Evolutionary conservation across 768 basidiomycete species (phyloP).

Genomic region (Trametes sanguinea): DNA sequence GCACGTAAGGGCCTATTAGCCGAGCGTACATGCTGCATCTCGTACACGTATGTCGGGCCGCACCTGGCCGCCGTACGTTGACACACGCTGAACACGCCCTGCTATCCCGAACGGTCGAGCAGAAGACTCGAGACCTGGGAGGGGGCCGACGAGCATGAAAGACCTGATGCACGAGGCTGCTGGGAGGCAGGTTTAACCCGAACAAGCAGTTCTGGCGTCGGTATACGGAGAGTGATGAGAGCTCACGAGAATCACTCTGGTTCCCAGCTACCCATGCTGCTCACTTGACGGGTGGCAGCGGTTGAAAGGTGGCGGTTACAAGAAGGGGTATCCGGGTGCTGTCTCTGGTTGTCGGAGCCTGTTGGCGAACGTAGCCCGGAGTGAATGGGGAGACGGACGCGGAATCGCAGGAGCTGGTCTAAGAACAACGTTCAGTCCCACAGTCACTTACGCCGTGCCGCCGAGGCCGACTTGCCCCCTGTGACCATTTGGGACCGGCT

Average conservation of each 20-base stretch:
- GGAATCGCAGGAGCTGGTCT: not conserved
- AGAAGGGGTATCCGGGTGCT: slow-evolving; percentile 8
- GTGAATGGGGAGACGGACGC: not conserved
- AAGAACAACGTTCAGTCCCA: not conserved
- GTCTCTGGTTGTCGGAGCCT: not conserved
- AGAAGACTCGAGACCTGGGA: not conserved
- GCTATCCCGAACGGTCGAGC: not conserved
- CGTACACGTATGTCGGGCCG: not conserved
- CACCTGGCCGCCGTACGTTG: not conserved
- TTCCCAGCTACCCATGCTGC: not conserved
- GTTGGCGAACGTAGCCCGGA: not conserved
- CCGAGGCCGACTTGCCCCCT: slow-evolving; percentile 8
- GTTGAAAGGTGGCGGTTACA: slow-evolving; percentile 11
- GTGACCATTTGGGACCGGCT: slow-evolving; percentile 7
- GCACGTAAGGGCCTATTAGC: not conserved
- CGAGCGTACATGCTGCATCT: not conserved
- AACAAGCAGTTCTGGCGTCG: slow-evolving; percentile 12
- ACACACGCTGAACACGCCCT: slow-evolving; percentile 1
- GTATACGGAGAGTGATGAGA: slow-evolving; percentile 12
- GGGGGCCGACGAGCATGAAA: slow-evolving; percentile 7
- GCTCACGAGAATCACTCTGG: not conserved
- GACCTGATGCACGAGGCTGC: slow-evolving; percentile 17
- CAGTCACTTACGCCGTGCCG: slow-evolving; percentile 1
- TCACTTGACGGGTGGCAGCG: not conserved
- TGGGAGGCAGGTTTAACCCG: slow-evolving; percentile 13